Percentiles rank a stretch among this genome's conserved stretches.
These are phyloP conservation scores for Logfia minima DNA, from an alignment of 129 eudicot genomes.

Conservation along the genomic window DNA sequence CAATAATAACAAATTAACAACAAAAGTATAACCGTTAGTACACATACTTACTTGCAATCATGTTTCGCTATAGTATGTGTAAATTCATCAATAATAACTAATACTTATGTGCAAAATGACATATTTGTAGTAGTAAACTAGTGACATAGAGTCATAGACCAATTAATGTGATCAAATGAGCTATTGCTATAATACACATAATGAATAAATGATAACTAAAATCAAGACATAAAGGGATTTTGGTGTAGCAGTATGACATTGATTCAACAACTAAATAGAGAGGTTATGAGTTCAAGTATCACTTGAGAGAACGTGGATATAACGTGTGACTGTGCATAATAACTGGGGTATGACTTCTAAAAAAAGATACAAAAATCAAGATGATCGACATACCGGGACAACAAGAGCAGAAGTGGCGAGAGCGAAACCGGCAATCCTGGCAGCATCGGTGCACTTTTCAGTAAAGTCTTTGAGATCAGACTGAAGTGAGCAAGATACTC, in stretches of 20 bases:
- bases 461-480: conserved; percentile 73
- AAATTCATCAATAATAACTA: background rate
- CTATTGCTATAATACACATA: too few species aligned
- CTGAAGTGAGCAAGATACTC: conserved; percentile 73
- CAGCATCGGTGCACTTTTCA: conserved; percentile 73
- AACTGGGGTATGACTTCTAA: too few species aligned
- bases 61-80: conserved; percentile 3
- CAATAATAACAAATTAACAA: background rate
- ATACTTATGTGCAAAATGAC: background rate
- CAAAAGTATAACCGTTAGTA: background rate
- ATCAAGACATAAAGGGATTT: too few species aligned
- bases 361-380: background rate
- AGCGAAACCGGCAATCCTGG: conserved; percentile 89
- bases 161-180: too few species aligned
- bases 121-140: too few species aligned
- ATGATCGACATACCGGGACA: conserved; percentile 56
- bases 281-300: too few species aligned
- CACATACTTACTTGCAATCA: conserved; percentile 13
- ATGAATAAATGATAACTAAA: too few species aligned
- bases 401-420: conserved; percentile 92
- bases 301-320: too few species aligned
- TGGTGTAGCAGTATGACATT: too few species aligned
- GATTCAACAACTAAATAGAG: too few species aligned
- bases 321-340: too few species aligned
- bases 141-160: too few species aligned